phyloP scores from a whole-genome alignment of 371 early-diverging fungal species.

The Rhizopus arrhizus region DNA sequence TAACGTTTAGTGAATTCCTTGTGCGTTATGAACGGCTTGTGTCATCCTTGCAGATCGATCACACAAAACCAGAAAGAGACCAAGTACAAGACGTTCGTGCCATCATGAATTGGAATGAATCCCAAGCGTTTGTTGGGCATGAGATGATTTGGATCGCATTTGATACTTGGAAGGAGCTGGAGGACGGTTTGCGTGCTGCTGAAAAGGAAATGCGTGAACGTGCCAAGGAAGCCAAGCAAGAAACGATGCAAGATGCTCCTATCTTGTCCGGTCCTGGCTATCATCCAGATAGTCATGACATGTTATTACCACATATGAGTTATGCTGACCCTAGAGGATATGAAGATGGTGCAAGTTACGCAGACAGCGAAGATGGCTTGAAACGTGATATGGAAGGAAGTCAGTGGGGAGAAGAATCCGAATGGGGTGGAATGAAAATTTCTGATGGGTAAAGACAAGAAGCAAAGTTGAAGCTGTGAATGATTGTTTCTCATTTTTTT shows the following conservation, averaged over 20 bases:
- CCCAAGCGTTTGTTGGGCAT: constrained; percentile 47
- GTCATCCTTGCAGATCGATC: constrained; percentile 24
- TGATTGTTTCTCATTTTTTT: not conserved
- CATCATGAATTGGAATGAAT: constrained; percentile 35
- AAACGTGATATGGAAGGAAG: constrained; percentile 35
- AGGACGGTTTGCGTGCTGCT: constrained; percentile 66
- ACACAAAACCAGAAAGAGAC: constrained; percentile 26
- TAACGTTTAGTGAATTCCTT: constrained; percentile 61
- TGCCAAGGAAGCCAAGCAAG: constrained; percentile 29
- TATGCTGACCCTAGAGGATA: constrained; percentile 5
- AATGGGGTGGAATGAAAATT: constrained; percentile 40
- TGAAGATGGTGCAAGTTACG: constrained; percentile 26
- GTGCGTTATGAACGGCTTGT: constrained; percentile 48
- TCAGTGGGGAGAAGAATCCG: constrained; percentile 46
- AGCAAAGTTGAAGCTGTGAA: too few relatives aligned
- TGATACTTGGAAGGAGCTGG: constrained; percentile 72
- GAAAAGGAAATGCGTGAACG: constrained; percentile 52
- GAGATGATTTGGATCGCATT: constrained; percentile 64
- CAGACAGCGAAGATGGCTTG: constrained; percentile 29
- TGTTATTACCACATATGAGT: constrained; percentile 31
- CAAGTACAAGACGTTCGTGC: constrained; percentile 25
- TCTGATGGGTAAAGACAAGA: constrained; percentile 35
- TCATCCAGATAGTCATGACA: constrained; percentile 35
- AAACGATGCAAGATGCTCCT: not conserved
- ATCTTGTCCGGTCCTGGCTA: constrained; percentile 8